phyloP scores from a whole-genome alignment of 169 alveolate species.

The Toxoplasma gondii region DNA sequence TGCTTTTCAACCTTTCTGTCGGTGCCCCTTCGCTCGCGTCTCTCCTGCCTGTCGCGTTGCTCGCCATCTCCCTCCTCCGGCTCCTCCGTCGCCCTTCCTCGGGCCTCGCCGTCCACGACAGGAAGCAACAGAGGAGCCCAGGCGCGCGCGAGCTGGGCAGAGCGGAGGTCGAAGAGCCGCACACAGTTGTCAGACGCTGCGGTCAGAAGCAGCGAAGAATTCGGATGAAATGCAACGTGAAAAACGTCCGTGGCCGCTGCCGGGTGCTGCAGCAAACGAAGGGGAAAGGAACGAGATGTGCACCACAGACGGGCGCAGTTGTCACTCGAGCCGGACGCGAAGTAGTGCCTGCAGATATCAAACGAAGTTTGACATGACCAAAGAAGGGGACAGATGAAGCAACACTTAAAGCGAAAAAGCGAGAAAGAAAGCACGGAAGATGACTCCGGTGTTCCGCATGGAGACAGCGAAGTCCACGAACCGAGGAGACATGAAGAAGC shows the following conservation, averaged over 20 bases:
- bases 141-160: conserved; percentile 35
- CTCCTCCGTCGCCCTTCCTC: not conserved
- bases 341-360: conserved; percentile 47
- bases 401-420: not conserved
- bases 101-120: not conserved
- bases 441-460: too few species aligned
- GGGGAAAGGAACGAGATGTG: conserved; percentile 51
- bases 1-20: not conserved
- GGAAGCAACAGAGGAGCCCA: conserved; percentile 28
- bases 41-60: not conserved
- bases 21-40: not conserved
- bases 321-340: conserved; percentile 59
- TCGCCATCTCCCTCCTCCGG: not conserved
- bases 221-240: conserved; percentile 49
- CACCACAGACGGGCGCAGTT: conserved; percentile 61
- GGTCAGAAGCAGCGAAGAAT: conserved; percentile 62
- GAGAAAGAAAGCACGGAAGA: not conserved
- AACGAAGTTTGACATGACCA: not conserved
- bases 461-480: too few species aligned
- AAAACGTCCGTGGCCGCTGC: conserved; percentile 49
- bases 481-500: too few species aligned
- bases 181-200: conserved; percentile 42
- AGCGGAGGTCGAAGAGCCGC: conserved; percentile 60
- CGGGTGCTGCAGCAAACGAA: conserved; percentile 59
- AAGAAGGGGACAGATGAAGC: not conserved